Conservation (phyloP, 139 green algal genomes). For the Desmodesmus armatus region DNA sequence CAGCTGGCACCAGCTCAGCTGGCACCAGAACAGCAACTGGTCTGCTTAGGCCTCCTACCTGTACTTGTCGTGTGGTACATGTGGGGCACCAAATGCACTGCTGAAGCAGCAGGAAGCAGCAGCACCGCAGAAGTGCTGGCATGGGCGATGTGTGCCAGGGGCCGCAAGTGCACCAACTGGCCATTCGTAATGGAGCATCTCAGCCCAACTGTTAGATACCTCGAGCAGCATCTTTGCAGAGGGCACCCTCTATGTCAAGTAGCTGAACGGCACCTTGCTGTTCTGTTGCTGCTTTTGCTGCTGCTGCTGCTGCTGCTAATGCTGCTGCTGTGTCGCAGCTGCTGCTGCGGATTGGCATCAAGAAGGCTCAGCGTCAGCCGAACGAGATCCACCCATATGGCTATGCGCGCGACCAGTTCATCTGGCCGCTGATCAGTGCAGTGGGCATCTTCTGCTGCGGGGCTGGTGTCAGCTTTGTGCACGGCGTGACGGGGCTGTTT, state of each 20-base stretch:
- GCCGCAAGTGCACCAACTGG: no score
- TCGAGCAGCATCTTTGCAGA: background rate
- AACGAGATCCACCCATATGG: slow-evolving; percentile 89
- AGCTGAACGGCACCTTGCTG: background rate
- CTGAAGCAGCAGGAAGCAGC: no score
- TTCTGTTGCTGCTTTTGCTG: background rate
- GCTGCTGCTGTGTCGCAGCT: slow-evolving; percentile 45
- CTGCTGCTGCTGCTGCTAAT: no score
- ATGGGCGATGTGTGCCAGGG: no score
- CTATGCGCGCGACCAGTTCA: slow-evolving; percentile 92
- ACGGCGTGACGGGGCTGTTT: slow-evolving; percentile 81
- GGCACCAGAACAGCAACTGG: no score
- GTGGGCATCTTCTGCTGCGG: slow-evolving; percentile 96
- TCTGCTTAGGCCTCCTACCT: no score
- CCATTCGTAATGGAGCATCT: no score
- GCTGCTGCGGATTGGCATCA: slow-evolving; percentile 84
- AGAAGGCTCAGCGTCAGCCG: slow-evolving; percentile 62
- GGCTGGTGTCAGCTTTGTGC: slow-evolving; percentile 83
- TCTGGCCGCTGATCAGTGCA: slow-evolving; percentile 91
- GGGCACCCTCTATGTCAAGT: background rate
- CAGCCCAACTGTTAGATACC: background rate
- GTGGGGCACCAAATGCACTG: no score
- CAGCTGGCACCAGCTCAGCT: no score
- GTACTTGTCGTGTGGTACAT: no score
- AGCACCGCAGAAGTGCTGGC: no score